phyloP scores from a whole-genome alignment of 2,329 filamentous ascomycete genomes.

The Arthrobotrys sinensis region DNA sequence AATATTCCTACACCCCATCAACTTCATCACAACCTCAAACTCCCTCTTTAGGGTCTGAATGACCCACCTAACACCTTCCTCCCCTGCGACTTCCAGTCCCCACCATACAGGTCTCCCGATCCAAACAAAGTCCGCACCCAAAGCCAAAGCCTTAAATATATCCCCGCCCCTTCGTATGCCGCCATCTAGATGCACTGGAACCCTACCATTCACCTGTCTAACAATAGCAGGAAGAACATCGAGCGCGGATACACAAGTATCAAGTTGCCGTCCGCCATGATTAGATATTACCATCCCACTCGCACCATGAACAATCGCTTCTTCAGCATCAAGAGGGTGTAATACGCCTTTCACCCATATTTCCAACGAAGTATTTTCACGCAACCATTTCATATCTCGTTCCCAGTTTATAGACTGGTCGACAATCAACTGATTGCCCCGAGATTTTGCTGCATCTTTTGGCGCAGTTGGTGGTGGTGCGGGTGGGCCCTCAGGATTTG shows the following conservation, averaged over 20 bases:
- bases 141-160: conserved; percentile 73
- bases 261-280: conserved; percentile 74
- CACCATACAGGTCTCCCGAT: conserved; percentile 71
- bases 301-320: conserved; percentile 69
- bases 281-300: conserved; percentile 74
- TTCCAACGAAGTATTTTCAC: conserved; percentile 70
- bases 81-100: conserved; percentile 67
- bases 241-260: conserved; percentile 72
- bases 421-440: conserved; percentile 58
- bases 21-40: conserved; percentile 54
- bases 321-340: conserved; percentile 70
- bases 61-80: conserved; percentile 54
- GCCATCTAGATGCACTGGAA: conserved; percentile 76
- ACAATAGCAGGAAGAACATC: conserved; percentile 74
- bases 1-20: conserved; percentile 49
- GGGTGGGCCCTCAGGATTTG: neutral
- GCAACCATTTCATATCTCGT: conserved; percentile 70
- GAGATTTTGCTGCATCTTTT: neutral
- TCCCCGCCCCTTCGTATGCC: conserved; percentile 74
- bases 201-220: conserved; percentile 74
- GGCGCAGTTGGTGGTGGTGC: neutral
- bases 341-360: conserved; percentile 72
- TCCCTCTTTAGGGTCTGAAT: conserved; percentile 48
- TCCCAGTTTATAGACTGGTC: conserved; percentile 71
- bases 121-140: conserved; percentile 72